Conservation (phyloP, 2,329 filamentous ascomycete genomes). For the Arthrobotrys entomopaga region DNA sequence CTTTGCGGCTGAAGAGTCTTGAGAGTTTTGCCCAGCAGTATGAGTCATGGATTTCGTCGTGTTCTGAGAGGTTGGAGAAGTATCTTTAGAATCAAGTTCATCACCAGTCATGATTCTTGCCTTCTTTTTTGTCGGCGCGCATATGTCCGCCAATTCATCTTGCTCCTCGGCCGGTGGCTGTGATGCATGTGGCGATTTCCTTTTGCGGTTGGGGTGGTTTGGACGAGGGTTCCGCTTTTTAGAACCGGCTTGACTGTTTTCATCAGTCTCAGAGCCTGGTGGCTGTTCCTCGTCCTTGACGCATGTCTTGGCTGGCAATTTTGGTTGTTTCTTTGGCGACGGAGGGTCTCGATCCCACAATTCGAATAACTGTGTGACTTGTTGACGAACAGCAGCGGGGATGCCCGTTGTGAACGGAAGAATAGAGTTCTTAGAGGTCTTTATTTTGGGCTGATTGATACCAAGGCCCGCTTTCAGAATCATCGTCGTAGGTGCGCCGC, state of each 20-base stretch:
- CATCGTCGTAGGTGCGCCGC: constrained; percentile 48
- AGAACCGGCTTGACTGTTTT: constrained; percentile 29
- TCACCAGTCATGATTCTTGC: constrained; percentile 28
- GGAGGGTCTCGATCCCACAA: constrained; percentile 50
- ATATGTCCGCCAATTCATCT: constrained; percentile 49
- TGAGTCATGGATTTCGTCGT: constrained; percentile 20
- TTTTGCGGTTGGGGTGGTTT: constrained; percentile 20
- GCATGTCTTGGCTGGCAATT: constrained; percentile 11
- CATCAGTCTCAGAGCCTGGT: constrained; percentile 35
- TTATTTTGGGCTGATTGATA: constrained; percentile 52
- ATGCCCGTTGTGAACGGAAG: constrained; percentile 37
- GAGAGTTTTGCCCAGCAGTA: constrained; percentile 32
- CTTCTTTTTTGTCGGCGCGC: constrained; percentile 48
- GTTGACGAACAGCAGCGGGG: constrained; percentile 33
- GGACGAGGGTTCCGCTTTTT: constrained; percentile 22
- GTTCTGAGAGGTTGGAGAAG: constrained; percentile 33
- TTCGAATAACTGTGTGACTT: constrained; percentile 42
- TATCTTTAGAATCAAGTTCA: neutral
- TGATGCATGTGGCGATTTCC: constrained; percentile 36
- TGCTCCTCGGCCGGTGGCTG: constrained; percentile 22
- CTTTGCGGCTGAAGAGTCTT: constrained; percentile 26
- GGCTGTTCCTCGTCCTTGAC: constrained; percentile 40
- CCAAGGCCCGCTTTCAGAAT: constrained; percentile 45
- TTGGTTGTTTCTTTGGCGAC: constrained; percentile 37
- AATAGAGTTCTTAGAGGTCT: constrained; percentile 34